Evolutionary conservation across 257 asterid species (phyloP).

Genomic region (Asclepias syriaca): DNA sequence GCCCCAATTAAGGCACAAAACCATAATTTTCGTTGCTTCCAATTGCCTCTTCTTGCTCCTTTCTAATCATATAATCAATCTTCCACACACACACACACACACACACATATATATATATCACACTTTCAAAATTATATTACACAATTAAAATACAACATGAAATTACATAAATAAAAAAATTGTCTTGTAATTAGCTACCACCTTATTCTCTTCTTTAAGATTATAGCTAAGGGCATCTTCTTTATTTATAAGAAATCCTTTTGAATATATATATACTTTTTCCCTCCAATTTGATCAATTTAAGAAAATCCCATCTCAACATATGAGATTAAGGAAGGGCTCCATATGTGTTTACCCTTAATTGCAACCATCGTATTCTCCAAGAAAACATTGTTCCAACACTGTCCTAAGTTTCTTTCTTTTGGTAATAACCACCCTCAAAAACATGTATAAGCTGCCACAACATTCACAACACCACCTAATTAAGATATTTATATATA

Average conservation of each 20-base stretch:
- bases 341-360: neutral
- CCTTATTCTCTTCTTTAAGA: no score
- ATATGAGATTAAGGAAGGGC: neutral
- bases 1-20: slow-evolving; percentile 12
- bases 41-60: neutral
- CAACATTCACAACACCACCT: neutral
- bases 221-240: no score
- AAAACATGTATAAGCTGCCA: neutral
- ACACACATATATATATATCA: no score
- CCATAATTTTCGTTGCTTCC: slow-evolving; percentile 13
- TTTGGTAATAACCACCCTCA: no score
- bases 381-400: slow-evolving; percentile 16
- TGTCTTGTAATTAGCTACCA: no score
- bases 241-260: no score
- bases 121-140: no score
- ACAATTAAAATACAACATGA: no score
- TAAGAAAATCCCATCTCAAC: neutral
- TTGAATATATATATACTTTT: no score
- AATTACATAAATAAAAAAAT: no score
- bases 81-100: no score
- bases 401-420: neutral
- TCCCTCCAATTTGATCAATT: neutral
- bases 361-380: neutral
- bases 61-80: neutral
- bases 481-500: no score